These are phyloP conservation scores for Chaetoscypha palmicola DNA, from an alignment of 2,329 filamentous ascomycete genomes.

Conservation along the genomic window DNA sequence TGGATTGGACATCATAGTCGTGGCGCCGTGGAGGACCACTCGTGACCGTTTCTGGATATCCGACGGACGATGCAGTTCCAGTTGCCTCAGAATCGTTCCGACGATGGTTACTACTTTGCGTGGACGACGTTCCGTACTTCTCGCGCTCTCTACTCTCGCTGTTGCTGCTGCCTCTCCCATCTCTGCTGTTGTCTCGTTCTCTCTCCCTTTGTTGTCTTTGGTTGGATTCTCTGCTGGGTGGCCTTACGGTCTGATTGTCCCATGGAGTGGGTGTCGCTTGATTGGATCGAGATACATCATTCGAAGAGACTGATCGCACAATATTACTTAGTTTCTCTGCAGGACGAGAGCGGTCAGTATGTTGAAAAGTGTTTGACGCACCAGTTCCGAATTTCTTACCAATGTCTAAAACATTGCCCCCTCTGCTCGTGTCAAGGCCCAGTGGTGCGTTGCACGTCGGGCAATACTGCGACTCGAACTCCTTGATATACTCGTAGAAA, in stretches of 20 bases:
- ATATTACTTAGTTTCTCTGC: constrained; percentile 92
- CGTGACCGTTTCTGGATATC: constrained; percentile 71
- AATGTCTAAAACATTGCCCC: constrained; percentile 86
- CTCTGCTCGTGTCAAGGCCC: constrained; percentile 82
- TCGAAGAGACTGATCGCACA: constrained; percentile 71
- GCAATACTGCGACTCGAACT: constrained; percentile 89
- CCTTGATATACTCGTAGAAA: constrained; percentile 97
- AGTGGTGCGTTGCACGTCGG: constrained; percentile 89
- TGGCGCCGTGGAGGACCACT: constrained; percentile 66
- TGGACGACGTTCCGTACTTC: constrained; percentile 32
- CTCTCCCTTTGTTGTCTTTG: constrained; percentile 33
- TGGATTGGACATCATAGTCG: constrained; percentile 92
- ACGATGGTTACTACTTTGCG: constrained; percentile 44
- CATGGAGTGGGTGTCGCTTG: constrained; percentile 59
- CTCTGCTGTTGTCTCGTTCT: constrained; percentile 30
- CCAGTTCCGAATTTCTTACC: constrained; percentile 46
- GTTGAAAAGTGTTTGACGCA: constrained; percentile 27
- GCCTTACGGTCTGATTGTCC: constrained; percentile 54
- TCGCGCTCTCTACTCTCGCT: constrained; percentile 40
- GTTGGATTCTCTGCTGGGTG: constrained; percentile 41
- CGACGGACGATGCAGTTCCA: constrained; percentile 64
- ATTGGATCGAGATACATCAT: constrained; percentile 40
- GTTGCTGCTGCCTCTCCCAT: constrained; percentile 22
- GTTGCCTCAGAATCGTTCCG: constrained; percentile 76
- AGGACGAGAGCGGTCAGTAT: constrained; percentile 18